Base-by-base conservation (phyloP, 2,329 filamentous ascomycete species). In the Aspergillus alliaceus region DNA sequence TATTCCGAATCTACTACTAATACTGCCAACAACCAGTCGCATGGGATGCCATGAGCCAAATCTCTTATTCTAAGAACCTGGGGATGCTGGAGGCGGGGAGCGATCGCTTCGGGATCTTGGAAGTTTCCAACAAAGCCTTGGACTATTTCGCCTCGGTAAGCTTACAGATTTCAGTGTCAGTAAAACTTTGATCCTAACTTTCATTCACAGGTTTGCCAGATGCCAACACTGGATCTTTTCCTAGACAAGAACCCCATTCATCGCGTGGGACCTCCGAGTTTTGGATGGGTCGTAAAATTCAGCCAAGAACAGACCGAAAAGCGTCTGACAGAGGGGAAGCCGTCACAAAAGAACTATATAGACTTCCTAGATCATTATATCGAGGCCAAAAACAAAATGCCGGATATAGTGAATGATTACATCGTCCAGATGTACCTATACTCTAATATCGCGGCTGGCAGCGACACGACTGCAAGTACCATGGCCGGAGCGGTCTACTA, bases 401-500 rank as follows among this genome's bases (percentile, higher is more conserved):
- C 68, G 2, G 44, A 66, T 0, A 51, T 69, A 14, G 64, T 73
- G 9, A 60, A 57, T 6, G 69, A 75, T 20, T 56, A 56, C 3
- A 64, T 65, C 34, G 54, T 74, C 9, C 56, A 70, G 39, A 66
- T 63, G 2, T 71, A 68, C 47, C 63, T 67, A 1, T 59, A 69
- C 25, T 64, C 64, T 51, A 73, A 70, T 32, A 62, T 72, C 20
- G 60, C 63, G 35, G 73, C 73, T 0, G 72, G 72, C n/a, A 71
- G 68, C 1, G 75, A 72, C 51, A 74, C 72, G 1, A 73, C 71
- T 0, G 71, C 70, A 7, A 72, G 72, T 15, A 64, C 66, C 0
- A 59, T 75, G n/a, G 63, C 65, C 11, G 63, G 69, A 1, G 65
- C 68, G n/a, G 58, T 75, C 18, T 75, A 75, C 57, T 66, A 69